Evolutionary conservation across 306 rosid genomes (phyloP).

Genomic region (Astragalus glycyphyllos): DNA sequence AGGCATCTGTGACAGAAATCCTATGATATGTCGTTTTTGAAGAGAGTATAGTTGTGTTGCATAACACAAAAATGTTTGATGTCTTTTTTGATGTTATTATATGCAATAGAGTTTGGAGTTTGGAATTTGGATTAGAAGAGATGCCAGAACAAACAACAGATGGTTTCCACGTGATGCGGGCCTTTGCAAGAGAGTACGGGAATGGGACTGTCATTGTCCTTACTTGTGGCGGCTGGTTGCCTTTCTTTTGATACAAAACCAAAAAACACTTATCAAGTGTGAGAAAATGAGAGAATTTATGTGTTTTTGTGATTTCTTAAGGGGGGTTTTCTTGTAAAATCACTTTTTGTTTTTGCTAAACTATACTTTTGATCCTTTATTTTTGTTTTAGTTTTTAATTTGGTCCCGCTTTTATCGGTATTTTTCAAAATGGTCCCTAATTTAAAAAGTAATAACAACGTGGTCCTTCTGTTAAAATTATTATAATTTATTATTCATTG

Average conservation of each 20-base stretch:
- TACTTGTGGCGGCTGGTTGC: conserved; percentile 82
- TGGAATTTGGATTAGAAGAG: conserved; percentile 51
- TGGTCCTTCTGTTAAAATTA: too few relatives aligned
- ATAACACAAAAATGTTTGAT: conserved; percentile 41
- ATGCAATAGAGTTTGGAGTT: conserved; percentile 41
- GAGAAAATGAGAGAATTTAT: neutral
- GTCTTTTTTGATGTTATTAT: neutral
- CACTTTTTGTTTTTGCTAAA: too few relatives aligned
- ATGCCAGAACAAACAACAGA: conserved; percentile 59
- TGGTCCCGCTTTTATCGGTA: too few relatives aligned
- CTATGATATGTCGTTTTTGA: conserved; percentile 58
- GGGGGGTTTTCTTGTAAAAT: too few relatives aligned
- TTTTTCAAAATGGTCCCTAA: too few relatives aligned
- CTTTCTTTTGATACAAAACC: neutral
- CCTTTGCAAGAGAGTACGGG: conserved; percentile 78
- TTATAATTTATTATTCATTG: too few relatives aligned
- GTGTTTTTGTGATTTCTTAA: neutral
- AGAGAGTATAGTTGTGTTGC: conserved; percentile 44
- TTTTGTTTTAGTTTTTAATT: too few relatives aligned
- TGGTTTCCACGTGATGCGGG: conserved; percentile 95
- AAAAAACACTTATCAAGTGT: neutral
- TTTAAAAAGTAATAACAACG: too few relatives aligned
- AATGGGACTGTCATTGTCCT: conserved; percentile 96
- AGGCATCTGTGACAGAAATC: conserved; percentile 67
- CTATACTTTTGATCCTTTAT: too few relatives aligned